Percentiles rank a stretch among this genome's conserved stretches.
Evolutionary conservation across 768 basidiomycete species (phyloP).

Genomic region (Pleurotus tuber-regium): DNA sequence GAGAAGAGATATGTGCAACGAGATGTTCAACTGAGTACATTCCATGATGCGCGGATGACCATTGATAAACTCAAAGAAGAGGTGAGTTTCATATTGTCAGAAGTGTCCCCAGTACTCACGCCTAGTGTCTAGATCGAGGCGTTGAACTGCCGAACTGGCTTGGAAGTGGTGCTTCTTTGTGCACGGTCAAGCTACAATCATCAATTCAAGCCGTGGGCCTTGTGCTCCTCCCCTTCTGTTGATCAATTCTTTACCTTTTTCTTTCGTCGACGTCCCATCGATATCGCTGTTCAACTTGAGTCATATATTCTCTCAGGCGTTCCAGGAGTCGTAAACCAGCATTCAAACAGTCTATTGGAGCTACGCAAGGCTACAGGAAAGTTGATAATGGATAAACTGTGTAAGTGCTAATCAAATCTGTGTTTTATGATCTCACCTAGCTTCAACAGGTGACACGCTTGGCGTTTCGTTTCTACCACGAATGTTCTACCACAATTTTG

Average conservation of each 20-base stretch:
- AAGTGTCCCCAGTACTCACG: background rate
- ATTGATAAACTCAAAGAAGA: slow-evolving; percentile 9
- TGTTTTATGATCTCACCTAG: too few relatives aligned
- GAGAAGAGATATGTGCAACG: slow-evolving; percentile 5
- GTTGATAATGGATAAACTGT: slow-evolving; percentile 2
- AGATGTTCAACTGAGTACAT: background rate
- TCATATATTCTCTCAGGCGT: slow-evolving; percentile 11
- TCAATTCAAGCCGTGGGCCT: slow-evolving; percentile 1
- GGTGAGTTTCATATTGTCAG: slow-evolving; percentile 1
- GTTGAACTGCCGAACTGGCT: slow-evolving; percentile 11
- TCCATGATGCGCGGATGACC: slow-evolving; percentile 7
- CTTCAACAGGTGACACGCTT: too few relatives aligned
- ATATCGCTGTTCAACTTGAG: too few relatives aligned
- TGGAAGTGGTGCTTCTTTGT: slow-evolving; percentile 7
- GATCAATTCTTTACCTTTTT: slow-evolving; percentile 9
- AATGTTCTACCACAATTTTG: slow-evolving; percentile 21
- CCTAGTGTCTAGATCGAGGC: background rate
- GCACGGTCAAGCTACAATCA: background rate
- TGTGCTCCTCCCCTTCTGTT: background rate
- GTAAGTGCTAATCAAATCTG: slow-evolving; percentile 1
- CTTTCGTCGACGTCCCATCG: too few relatives aligned
- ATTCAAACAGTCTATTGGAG: background rate
- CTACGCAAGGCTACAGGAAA: background rate
- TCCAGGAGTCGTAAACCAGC: slow-evolving; percentile 2
- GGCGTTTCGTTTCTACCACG: too few relatives aligned